Conservation (phyloP, 345 rosid species). For the Eucalyptus dawsonii region DNA sequence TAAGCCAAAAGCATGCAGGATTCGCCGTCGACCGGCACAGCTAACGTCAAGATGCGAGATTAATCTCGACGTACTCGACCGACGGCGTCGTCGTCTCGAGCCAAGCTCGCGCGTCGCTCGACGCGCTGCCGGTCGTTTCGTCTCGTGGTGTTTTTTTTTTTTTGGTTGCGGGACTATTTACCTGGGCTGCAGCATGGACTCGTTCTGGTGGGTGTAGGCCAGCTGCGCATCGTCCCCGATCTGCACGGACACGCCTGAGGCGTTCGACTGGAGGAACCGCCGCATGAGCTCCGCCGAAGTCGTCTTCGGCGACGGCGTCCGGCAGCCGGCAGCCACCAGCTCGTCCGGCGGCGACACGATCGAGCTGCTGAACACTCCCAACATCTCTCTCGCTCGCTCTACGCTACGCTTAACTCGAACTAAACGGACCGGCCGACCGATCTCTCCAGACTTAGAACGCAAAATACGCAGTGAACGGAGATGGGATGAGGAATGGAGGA, state of each 20-base stretch:
- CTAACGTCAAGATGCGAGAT: not conserved
- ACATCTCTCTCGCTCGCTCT: conserved; percentile 18
- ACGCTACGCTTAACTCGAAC: not conserved
- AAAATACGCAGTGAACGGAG: not conserved
- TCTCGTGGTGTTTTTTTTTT: not conserved
- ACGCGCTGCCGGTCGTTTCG: not conserved
- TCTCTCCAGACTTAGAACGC: not conserved
- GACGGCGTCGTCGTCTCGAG: not conserved
- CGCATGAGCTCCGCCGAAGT: conserved; percentile 47
- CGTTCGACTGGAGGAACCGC: conserved; percentile 41
- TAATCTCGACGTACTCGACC: not conserved
- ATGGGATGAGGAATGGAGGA: not conserved
- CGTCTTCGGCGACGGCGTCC: conserved; percentile 90
- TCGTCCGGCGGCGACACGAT: conserved; percentile 88
- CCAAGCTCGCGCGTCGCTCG: not conserved
- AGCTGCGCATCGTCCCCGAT: conserved; percentile 64
- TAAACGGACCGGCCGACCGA: not conserved
- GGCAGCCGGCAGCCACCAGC: conserved; percentile 86
- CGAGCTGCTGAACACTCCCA: conserved; percentile 81
- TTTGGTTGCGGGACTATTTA: not conserved
- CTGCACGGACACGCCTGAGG: conserved; percentile 58
- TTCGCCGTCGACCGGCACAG: not conserved
- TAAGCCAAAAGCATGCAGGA: not conserved
- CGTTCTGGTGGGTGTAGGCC: conserved; percentile 64
- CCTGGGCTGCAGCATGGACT: conserved; percentile 73